Conservation (phyloP, 306 rosid species). For the Vigna mungo region DNA sequence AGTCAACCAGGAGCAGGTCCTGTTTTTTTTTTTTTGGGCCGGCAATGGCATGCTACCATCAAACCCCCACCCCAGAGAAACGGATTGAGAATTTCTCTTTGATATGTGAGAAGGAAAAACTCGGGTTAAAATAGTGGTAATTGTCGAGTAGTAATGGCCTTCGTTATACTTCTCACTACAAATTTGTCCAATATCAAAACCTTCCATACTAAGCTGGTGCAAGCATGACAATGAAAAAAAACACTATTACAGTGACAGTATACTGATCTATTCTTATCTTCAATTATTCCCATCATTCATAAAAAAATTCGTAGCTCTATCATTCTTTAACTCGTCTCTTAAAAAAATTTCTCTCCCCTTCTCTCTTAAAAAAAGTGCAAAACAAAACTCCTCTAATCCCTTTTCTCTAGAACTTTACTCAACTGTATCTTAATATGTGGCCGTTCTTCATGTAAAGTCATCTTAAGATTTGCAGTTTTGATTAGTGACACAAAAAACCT, state of each 20-base stretch:
- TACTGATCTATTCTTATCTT: conserved; percentile 1
- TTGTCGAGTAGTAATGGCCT: neutral
- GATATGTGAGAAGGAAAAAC: neutral
- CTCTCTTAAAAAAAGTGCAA: too few species aligned
- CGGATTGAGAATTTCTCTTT: neutral
- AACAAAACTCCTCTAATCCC: neutral
- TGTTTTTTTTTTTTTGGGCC: neutral
- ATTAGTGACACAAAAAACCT: conserved; percentile 28
- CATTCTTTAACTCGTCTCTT: conserved; percentile 2
- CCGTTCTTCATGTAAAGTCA: neutral
- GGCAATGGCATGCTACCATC: neutral
- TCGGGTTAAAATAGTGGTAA: neutral
- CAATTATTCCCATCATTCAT: neutral
- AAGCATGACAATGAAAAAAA: neutral
- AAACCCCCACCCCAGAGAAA: neutral
- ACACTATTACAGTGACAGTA: neutral
- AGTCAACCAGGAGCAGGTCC: neutral
- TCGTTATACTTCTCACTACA: conserved; percentile 3
- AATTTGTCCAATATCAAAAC: neutral
- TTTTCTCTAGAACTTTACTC: neutral
- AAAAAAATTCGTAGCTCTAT: neutral
- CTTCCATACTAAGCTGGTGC: neutral
- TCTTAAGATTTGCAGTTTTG: neutral
- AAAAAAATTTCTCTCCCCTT: neutral
- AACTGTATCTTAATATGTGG: neutral